A percentile compares a stretch with the other conserved stretches of the same genome.
phyloP scores from a whole-genome alignment of 768 basidiomycete species.

The Boletus rex-veris region DNA sequence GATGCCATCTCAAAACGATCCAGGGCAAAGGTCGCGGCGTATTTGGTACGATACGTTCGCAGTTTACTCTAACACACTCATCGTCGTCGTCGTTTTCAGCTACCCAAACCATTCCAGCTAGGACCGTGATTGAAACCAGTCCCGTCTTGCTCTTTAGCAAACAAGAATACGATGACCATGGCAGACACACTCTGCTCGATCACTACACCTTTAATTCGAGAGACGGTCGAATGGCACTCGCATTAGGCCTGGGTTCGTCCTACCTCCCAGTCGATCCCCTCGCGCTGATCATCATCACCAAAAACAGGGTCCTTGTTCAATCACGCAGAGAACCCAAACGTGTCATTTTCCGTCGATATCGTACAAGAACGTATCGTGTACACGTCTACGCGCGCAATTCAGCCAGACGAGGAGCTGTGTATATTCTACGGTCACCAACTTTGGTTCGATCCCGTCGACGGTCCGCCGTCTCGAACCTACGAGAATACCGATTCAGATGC shows the following conservation, averaged over 20 bases:
- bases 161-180: conserved; percentile 66
- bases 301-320: conserved; percentile 76
- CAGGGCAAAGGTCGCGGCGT: conserved; percentile 59
- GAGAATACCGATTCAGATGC: background rate
- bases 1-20: conserved; percentile 44
- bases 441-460: conserved; percentile 54
- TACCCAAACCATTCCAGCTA: conserved; percentile 36
- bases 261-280: background rate
- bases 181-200: conserved; percentile 62
- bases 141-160: conserved; percentile 76
- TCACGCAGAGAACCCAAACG: conserved; percentile 67
- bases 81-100: conserved; percentile 31
- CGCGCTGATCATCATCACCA: background rate
- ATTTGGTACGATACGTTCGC: conserved; percentile 44
- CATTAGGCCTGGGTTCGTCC: conserved; percentile 66
- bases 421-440: conserved; percentile 72
- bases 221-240: conserved; percentile 72
- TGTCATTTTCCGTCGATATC: conserved; percentile 57
- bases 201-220: conserved; percentile 77
- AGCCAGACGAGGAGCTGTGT: conserved; percentile 68
- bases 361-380: conserved; percentile 60
- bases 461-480: background rate
- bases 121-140: conserved; percentile 75
- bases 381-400: conserved; percentile 49
- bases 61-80: background rate